Conservation (phyloP, 2,329 filamentous ascomycete species). For the Trichoderma lentiforme region DNA sequence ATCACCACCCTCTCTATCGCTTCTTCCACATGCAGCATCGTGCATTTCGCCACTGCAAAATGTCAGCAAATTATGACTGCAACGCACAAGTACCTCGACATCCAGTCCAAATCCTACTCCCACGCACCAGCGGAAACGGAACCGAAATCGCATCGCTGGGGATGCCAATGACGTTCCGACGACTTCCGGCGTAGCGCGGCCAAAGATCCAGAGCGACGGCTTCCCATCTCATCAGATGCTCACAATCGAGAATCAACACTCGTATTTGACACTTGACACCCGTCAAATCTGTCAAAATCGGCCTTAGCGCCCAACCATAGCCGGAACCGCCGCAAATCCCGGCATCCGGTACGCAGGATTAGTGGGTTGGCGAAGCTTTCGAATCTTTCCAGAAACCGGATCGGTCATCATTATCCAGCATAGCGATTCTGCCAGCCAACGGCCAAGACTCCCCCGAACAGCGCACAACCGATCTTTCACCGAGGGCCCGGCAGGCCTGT, state of each 20-base stretch:
- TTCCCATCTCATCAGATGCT: neutral
- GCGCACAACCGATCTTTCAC: conserved; percentile 6
- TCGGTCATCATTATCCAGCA: neutral
- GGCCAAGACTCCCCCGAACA: neutral
- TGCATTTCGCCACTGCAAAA: conserved; percentile 8
- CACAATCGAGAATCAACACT: neutral
- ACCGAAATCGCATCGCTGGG: neutral
- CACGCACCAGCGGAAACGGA: neutral
- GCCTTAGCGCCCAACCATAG: neutral
- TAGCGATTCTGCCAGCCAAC: neutral
- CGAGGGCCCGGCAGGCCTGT: neutral
- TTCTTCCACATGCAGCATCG: neutral
- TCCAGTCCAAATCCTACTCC: neutral
- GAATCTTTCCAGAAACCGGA: neutral
- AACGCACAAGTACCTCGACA: neutral
- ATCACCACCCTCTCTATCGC: neutral
- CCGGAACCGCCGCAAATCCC: conserved; percentile 9
- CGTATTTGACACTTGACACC: neutral
- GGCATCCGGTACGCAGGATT: neutral
- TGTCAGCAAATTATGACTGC: neutral
- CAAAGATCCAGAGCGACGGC: neutral
- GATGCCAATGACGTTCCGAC: neutral
- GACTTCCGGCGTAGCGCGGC: neutral
- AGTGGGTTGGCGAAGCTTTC: neutral
- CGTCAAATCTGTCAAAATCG: neutral